Base-by-base conservation (phyloP, 2,329 filamentous ascomycete species). In the Shiraia bambusicola region DNA sequence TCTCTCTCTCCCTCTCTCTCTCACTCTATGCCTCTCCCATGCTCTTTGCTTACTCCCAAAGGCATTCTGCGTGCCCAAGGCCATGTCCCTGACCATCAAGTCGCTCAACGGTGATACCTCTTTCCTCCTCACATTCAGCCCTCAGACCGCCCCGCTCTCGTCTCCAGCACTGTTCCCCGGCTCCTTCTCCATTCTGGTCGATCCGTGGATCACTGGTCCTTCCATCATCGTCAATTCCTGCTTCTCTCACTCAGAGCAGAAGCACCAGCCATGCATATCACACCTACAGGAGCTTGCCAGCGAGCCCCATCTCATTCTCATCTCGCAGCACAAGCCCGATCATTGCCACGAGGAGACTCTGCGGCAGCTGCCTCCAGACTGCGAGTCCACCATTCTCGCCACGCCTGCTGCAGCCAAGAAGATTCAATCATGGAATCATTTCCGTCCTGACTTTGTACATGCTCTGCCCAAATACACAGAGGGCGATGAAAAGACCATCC, bases 301-400 rank as follows among this genome's bases (percentile, higher is more conserved):
- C 34, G 63, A 69, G 33, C 76, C 79, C 3, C 78, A 83, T 50
- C 51, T 83, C 12, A 74, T 84, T 24, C 64, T 84, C 34, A 73
- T 83, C 43, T 81, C 77, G 5, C 80, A 84, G 54, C 75, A 77
- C 52, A 83, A 82, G 58, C 79, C 78, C 12, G 85, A 88, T 56
- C 85, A 88, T 58, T 88, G 85, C 65, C 81, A 88, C 58, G 77
- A 84, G 66, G 75, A 78, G 26, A 88, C 86, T 0, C 72, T 90
- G 11, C 79, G 80, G 27, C 80, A 86, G 49, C 73, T 90, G 4
- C 76, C 80, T 0, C 62, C 71, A 11, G 68, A 73, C 17, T 75
- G 73, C 29, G 77, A 75, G 52, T 81, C 82, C 1, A 70, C 78
- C n/a, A 83, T 89, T 34, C 72, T 87, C 4, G 83, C 84, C 12